These are phyloP conservation scores for Puccinia hordei DNA, from an alignment of 1,284 basidiomycete genomes.

Conservation along the genomic window DNA sequence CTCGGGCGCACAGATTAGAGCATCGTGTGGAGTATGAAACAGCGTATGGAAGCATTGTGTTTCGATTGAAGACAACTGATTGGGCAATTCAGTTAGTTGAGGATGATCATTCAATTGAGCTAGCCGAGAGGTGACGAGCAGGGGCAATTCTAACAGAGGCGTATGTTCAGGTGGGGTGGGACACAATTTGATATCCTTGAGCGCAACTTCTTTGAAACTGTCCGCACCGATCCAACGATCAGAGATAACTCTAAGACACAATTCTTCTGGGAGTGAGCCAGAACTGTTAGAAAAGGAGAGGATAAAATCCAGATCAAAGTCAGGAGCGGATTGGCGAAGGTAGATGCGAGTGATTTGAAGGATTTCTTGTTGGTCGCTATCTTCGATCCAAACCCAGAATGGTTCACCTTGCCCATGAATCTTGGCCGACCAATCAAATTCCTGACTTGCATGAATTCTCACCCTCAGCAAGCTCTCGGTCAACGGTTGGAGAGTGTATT, in stretches of 20 bases:
- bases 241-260: constrained; percentile 78
- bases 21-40: constrained; percentile 42
- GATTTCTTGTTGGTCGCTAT: constrained; percentile 75
- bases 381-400: constrained; percentile 96
- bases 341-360: constrained; percentile 77
- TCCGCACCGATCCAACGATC: constrained; percentile 94
- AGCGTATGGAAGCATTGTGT: constrained; percentile 48
- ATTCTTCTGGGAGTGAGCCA: constrained; percentile 64
- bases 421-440: constrained; percentile 82
- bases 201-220: constrained; percentile 68
- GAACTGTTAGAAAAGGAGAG: constrained; percentile 67
- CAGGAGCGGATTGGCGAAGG: constrained; percentile 69
- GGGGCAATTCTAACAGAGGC: constrained; percentile 76
- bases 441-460: constrained; percentile 67
- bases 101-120: constrained; percentile 59
- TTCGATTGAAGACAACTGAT: constrained; percentile 39
- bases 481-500: constrained; percentile 76
- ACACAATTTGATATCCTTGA: constrained; percentile 79
- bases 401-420: constrained; percentile 78
- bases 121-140: constrained; percentile 68
- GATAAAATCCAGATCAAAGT: constrained; percentile 72
- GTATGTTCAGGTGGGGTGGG: constrained; percentile 68
- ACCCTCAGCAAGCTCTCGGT: constrained; percentile 82
- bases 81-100: constrained; percentile 13
- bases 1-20: constrained; percentile 40